Evolutionary conservation across 371 early-diverging fungal species (phyloP), one percentile per base, ranked within the genome.

Genomic region (Thermomucor indicae-seudaticae): DNA sequence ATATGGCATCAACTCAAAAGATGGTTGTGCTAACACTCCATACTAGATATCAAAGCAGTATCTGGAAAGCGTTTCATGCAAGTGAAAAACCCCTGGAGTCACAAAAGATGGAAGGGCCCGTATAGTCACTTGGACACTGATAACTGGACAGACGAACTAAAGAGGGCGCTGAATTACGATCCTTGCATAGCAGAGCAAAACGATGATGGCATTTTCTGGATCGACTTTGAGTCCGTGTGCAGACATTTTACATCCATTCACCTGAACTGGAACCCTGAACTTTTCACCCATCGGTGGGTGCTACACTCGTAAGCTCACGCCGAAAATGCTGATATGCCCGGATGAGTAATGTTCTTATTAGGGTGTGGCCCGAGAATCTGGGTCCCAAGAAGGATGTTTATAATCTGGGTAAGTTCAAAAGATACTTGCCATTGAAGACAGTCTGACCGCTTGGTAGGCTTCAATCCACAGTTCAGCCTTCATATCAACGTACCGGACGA

Each of bases 81-180:
- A 70, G 79, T 90, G 28, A 92, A 92, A 61, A 95, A 95, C 53
- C 95, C 95, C 1, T 95, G 95, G 95, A 90, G 90, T 57, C 87
- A 86, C 47, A 75, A 84, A 64, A 73, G 92, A 20, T 91, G 93
- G 93, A 84, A 80, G 24, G 93, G 94, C 2, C 80, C 81, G 2
- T 91, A 80, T 56, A 91, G 90, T 55, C 88, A 84, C 55, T 43
- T 81, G 2, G 93, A 92, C 60, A 67, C 62, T 3, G 62, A 60
- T 0, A 66, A 72, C 31, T 93, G 94, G 94, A 89, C 91, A 0
- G 63, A 74, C 3, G 77, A 81, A 14, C 59, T 93, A 41, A 84
- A 67, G 57, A 58, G 52, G 20, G 75, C 64, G 10, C 72, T 93
- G 23, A 69, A 79, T 43, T 92, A 85, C 62, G 87, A 92, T 52